These are phyloP conservation scores for Cryphonectria radicalis DNA, from an alignment of 2,329 filamentous ascomycete species.

Conservation along the genomic window DNA sequence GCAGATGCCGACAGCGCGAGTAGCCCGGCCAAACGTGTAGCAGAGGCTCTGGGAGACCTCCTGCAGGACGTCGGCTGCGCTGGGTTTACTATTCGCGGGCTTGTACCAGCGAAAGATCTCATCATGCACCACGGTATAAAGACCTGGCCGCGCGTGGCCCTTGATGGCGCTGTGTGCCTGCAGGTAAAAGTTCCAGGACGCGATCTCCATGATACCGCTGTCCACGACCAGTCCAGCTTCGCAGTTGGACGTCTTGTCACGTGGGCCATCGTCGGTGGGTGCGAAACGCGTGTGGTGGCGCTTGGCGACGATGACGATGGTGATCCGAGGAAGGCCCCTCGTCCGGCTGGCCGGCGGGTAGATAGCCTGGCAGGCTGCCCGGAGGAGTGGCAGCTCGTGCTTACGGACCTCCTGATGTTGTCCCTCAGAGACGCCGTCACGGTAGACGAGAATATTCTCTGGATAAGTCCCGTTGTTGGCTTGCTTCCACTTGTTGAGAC, in stretches of 20 bases:
- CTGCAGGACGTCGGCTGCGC: slow-evolving; percentile 65
- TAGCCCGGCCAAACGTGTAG: slow-evolving; percentile 82
- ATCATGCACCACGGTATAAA: slow-evolving; percentile 76
- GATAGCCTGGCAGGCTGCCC: slow-evolving; percentile 61
- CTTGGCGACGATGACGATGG: slow-evolving; percentile 83
- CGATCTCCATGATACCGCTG: slow-evolving; percentile 75
- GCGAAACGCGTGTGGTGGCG: slow-evolving; percentile 89
- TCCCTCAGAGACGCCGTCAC: slow-evolving; percentile 87
- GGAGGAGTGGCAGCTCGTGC: slow-evolving; percentile 69
- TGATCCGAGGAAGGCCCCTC: slow-evolving; percentile 60
- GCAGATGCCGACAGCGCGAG: slow-evolving; percentile 83
- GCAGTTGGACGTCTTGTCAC: slow-evolving; percentile 59
- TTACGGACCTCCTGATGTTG: slow-evolving; percentile 74
- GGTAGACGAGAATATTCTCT: slow-evolving; percentile 79
- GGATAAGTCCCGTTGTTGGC: slow-evolving; percentile 62
- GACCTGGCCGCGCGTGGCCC: slow-evolving; percentile 81
- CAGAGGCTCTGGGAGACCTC: slow-evolving; percentile 78
- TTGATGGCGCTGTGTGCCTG: slow-evolving; percentile 78
- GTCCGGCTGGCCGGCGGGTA: slow-evolving; percentile 42
- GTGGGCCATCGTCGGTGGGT: slow-evolving; percentile 51
- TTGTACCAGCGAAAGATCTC: slow-evolving; percentile 63
- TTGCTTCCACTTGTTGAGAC: slow-evolving; percentile 65
- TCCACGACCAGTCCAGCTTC: slow-evolving; percentile 81
- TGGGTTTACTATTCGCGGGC: slow-evolving; percentile 56
- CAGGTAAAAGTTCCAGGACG: slow-evolving; percentile 84